Base-by-base conservation (phyloP, 208 protist species). In the Trypanosoma rangeli region DNA sequence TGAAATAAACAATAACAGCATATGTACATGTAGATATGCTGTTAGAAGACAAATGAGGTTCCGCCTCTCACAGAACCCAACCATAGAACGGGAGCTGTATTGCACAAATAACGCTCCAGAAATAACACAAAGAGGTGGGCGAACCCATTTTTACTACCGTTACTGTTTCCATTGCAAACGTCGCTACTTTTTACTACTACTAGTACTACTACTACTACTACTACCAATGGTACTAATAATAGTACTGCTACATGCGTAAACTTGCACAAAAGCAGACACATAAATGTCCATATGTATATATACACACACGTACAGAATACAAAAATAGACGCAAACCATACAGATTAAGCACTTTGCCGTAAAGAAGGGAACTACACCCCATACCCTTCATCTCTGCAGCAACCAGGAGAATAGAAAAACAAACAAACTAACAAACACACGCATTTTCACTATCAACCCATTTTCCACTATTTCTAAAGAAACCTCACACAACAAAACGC, bases 111-210 rank as follows among this genome's bases (percentile, higher is more conserved):
- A 50, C 28, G 8, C 13, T 46, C 12, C 42, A 20, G 42, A 46
- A 1, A 46, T 5, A 46, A 18, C 3, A 5, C 8, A 18, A 46
- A 16, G 42, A 46, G 15, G 13, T 37, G 33, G 7, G 33, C 33
- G 33, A 2, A 37, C 33, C 15, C 13, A 5, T 15, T 5, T 64
- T 28, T 49, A 22, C 33, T 64, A 20, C 22, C 37, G 48, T n/a
- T 3, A 49, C 28, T 29, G 49, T 0, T 26, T 18, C 1, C 5
- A 62, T 49, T 46, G 15, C 20, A 42, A 60, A 42, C 10, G 22
- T 53, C 49, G 26, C 49, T 59, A 57, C 15, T 29, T 24, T 35
- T 58, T 58, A 58, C 54, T 37, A 60, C 18, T 22, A 53, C 22
- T 53, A 28, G n/a, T 60, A 60, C 55, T 60, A 20, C 55, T 60